Base-by-base conservation (phyloP, 176 grass and related monocot genomes). In the Rhynchospora tenuis region DNA sequence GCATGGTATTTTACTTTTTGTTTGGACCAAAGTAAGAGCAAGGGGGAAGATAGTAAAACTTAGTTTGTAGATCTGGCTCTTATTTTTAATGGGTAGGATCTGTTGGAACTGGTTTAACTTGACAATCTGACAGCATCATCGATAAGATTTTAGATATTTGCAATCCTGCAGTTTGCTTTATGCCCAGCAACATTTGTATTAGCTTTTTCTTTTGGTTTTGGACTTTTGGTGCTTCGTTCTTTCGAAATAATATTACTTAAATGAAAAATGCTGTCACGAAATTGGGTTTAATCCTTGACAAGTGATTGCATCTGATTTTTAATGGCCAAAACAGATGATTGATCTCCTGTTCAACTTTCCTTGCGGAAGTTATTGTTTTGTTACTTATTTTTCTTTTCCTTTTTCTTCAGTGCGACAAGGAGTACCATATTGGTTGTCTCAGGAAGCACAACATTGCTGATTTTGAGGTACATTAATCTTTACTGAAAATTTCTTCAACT, bases 401-500 rank as follows among this genome's bases (percentile, higher is more conserved):
- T 38, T 38, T 38, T 44, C 29, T 64, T 48, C 45, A 86, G 84
- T 86, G 84, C 29, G 76, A 86, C 43, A 81, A 80, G 26, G 84
- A 86, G 64, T 86, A 86, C 28, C 84, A 86, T 79, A 27, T 81
- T 51, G 84, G 84, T 3, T 86, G 84, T 56, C 75, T 86, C 15
- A 70, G 78, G 46, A 45, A 81, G 15, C 60, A 86, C 78, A 50
- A 77, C 24, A 85, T 95, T 92, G 93, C 91, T 85, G 96, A 98
- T 79, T 84, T 98, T 56, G 93, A 81, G 96, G 96, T 98, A 47
- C 15, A 14, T 28, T 76, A 48, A 28, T 76, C 66, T 44, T 76
- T 19, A 5, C 55, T 56, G 24, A 77, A 55, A 19, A 23, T 65
- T 47, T 29, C 13, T 14, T 46, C 7, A 28, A 84, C 75, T 15